Evolutionary conservation across 768 basidiomycete genomes (phyloP).

Genomic region (Russula sp.): DNA sequence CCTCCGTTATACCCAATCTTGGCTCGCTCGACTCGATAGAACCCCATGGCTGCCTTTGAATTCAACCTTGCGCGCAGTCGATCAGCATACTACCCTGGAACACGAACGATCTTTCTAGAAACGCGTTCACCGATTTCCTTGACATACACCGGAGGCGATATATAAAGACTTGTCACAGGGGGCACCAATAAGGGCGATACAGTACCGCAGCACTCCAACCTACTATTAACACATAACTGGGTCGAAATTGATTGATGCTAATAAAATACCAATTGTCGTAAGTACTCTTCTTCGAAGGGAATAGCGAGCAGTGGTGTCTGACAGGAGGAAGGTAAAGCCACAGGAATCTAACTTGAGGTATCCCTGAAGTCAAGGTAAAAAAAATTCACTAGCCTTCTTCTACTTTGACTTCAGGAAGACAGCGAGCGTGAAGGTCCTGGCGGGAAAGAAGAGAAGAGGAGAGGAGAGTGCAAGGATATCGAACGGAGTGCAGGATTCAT

Average conservation of each 20-base stretch:
- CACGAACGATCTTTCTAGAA: too few species aligned
- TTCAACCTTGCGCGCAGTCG: not conserved
- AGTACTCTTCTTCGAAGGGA: not conserved
- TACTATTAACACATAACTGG: too few species aligned
- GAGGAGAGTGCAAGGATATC: not conserved
- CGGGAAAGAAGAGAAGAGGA: not conserved
- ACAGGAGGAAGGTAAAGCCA: not conserved
- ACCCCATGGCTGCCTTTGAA: not conserved
- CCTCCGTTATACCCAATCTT: not conserved
- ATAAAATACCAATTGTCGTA: too few species aligned
- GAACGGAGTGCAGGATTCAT: too few species aligned
- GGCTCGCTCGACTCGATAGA: not conserved
- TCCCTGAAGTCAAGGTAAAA: not conserved
- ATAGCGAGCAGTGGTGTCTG: not conserved
- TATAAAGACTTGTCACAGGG: too few species aligned
- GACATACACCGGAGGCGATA: not conserved
- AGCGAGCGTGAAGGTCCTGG: not conserved
- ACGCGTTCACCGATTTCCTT: not conserved
- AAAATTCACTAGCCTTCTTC: not conserved
- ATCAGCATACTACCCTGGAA: too few species aligned
- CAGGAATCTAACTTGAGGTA: not conserved
- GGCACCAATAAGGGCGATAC: too few species aligned
- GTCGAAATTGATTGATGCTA: too few species aligned
- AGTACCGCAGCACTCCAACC: too few species aligned
- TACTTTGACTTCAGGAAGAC: constrained; percentile 9